These are phyloP conservation scores for Talaromyces sp. DNA, from an alignment of 2,329 filamentous ascomycete species.

Conservation along the genomic window DNA sequence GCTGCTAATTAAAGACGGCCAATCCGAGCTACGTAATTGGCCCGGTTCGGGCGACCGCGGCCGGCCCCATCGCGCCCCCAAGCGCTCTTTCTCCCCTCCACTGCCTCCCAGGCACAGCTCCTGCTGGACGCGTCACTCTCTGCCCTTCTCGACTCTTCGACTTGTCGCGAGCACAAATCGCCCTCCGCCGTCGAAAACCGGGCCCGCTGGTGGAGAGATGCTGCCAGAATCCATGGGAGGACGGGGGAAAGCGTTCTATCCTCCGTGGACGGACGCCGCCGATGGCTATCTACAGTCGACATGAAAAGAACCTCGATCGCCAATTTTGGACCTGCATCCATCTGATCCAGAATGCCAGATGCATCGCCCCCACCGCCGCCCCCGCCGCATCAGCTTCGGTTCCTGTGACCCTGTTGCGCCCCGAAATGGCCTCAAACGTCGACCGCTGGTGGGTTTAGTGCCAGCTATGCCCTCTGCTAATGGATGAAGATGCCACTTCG, in stretches of 20 bases:
- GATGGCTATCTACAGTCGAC: background rate
- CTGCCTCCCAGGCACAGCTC: background rate
- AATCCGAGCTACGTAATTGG: background rate
- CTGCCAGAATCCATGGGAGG: background rate
- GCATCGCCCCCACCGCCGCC: constrained; percentile 16
- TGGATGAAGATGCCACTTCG: background rate
- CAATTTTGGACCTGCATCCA: background rate
- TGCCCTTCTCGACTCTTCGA: background rate
- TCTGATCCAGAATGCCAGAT: constrained; percentile 4
- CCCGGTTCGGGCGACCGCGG: background rate
- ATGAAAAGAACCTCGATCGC: background rate
- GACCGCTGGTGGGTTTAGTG: background rate
- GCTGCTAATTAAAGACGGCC: background rate
- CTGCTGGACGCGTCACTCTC: background rate
- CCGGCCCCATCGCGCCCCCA: background rate
- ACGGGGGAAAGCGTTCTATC: background rate
- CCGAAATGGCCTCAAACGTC: constrained; percentile 3
- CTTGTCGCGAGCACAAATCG: background rate
- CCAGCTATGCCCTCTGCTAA: background rate
- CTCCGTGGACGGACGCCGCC: background rate
- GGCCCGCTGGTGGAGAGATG: background rate
- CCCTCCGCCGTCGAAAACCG: no score
- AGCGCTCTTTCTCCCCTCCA: background rate
- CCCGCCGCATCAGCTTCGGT: constrained; percentile 24
- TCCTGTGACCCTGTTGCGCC: constrained; percentile 16